Conservation (phyloP, 2,329 filamentous ascomycete genomes). For the Fusarium robinianum region DNA sequence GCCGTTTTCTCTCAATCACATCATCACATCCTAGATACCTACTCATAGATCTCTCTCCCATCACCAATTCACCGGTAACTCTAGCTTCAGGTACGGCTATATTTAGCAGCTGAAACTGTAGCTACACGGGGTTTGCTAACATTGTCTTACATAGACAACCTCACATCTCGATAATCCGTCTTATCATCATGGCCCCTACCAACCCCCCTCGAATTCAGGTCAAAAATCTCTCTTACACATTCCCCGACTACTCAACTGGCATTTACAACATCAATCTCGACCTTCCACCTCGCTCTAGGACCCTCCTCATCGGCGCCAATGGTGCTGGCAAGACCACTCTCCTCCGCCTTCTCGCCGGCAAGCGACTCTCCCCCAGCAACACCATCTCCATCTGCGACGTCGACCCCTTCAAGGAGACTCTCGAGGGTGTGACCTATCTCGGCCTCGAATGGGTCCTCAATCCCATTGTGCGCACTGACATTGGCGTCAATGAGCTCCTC, state of each 20-base stretch:
- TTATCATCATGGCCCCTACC: constrained; percentile 37
- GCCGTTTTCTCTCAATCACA: not conserved
- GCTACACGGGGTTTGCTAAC: no score
- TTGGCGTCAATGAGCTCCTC: constrained; percentile 85
- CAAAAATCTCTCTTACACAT: constrained; percentile 80
- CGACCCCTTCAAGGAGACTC: constrained; percentile 87
- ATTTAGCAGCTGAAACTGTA: no score
- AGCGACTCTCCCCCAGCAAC: constrained; percentile 80
- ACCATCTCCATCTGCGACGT: constrained; percentile 79
- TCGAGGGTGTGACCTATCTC: constrained; percentile 95
- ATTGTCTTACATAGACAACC: no score
- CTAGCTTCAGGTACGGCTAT: no score
- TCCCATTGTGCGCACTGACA: constrained; percentile 92
- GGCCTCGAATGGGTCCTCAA: constrained; percentile 98
- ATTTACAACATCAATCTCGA: constrained; percentile 73
- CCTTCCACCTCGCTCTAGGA: constrained; percentile 82
- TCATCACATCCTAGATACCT: no score
- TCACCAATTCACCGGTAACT: no score
- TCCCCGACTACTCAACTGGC: constrained; percentile 83
- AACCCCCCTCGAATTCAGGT: constrained; percentile 69
- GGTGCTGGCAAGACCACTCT: constrained; percentile 97
- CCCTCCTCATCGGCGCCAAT: constrained; percentile 92
- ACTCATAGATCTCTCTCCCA: no score
- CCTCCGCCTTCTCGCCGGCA: constrained; percentile 90
- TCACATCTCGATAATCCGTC: constrained; percentile 3